These are phyloP conservation scores for Prunus yedoensis DNA, from an alignment of 331 rosid genomes.

Conservation along the genomic window DNA sequence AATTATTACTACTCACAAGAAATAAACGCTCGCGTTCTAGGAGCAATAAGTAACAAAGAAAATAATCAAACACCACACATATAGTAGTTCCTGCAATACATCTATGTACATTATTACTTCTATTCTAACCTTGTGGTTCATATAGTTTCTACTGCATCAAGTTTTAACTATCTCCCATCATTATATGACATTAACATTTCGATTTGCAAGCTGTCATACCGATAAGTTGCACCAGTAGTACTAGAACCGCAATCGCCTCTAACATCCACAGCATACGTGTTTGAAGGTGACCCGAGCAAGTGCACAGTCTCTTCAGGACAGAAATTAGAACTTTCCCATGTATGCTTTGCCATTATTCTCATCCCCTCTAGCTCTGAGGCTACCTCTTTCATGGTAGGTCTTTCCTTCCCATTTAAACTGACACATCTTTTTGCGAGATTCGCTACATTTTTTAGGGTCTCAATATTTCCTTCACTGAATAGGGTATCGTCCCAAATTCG, in stretches of 20 bases:
- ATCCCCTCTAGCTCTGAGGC: background rate
- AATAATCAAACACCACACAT: no score
- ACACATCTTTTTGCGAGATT: background rate
- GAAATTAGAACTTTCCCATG: background rate
- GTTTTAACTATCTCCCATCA: background rate
- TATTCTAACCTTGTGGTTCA: no score
- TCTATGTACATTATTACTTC: no score
- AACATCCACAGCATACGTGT: background rate
- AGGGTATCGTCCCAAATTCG: no score
- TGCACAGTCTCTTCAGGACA: background rate
- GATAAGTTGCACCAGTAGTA: background rate
- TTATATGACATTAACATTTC: background rate
- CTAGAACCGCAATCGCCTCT: background rate
- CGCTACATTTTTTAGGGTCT: background rate
- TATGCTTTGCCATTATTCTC: background rate
- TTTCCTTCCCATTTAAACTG: background rate
- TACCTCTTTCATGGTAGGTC: background rate
- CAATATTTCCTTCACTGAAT: background rate
- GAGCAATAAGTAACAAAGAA: no score
- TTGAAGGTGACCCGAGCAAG: background rate
- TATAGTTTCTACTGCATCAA: no score
- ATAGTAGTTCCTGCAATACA: no score
- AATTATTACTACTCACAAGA: no score
- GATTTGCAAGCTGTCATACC: slow-evolving; percentile 13
- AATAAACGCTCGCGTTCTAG: no score